Percentiles rank a stretch among this genome's conserved stretches.
Evolutionary conservation across 129 eudicot species (phyloP).

Genomic region (Helianthus annuus): HanXRQr2.0-SUNRISE NC_035440.2:134036591-134037090

Average conservation of each 20-base stretch:
- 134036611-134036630: too few relatives aligned
- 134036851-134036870: neutral
- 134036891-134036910: constrained; percentile 44
- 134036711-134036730: too few relatives aligned
- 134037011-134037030: neutral
- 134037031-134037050: too few relatives aligned
- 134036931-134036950: constrained; percentile 36
- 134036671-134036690: too few relatives aligned
- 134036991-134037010: neutral
- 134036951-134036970: neutral
- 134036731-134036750: neutral
- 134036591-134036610: too few relatives aligned
- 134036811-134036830: neutral
- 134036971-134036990: neutral
- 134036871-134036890: constrained; percentile 52
- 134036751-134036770: neutral
- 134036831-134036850: neutral
- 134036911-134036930: constrained; percentile 34
- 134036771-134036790: neutral
- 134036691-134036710: too few relatives aligned
- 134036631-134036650: too few relatives aligned
- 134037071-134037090: too few relatives aligned
- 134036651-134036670: too few relatives aligned
- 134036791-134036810: neutral
- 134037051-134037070: too few relatives aligned